These are phyloP conservation scores for Thelonectria discophora DNA, from an alignment of 2,329 filamentous ascomycete species.

Conservation along the genomic window DNA sequence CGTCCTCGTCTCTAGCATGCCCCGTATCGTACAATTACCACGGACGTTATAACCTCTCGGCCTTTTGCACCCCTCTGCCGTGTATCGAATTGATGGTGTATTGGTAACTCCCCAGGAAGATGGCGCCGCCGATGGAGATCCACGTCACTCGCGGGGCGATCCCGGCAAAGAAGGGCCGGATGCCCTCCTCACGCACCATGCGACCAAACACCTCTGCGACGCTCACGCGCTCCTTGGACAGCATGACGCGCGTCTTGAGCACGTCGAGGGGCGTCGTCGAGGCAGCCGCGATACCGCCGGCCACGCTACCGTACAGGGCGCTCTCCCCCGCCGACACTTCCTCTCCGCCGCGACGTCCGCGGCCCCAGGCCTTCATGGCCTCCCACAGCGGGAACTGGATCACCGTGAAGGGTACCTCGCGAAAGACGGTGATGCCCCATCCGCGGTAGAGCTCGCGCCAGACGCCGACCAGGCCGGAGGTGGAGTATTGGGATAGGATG, in stretches of 20 bases:
- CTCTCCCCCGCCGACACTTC: slow-evolving; percentile 78
- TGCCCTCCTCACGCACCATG: slow-evolving; percentile 72
- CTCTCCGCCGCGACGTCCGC: slow-evolving; percentile 49
- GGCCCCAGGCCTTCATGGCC: slow-evolving; percentile 79
- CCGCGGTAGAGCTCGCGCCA: slow-evolving; percentile 90
- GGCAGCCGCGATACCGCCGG: slow-evolving; percentile 86
- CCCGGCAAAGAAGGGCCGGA: slow-evolving; percentile 76
- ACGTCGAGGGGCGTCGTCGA: slow-evolving; percentile 95
- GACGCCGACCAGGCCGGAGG: slow-evolving; percentile 64
- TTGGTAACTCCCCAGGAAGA: slow-evolving; percentile 94
- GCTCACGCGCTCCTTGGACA: slow-evolving; percentile 74
- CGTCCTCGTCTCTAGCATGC: slow-evolving; percentile 13
- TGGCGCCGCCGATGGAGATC: slow-evolving; percentile 94
- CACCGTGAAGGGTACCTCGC: slow-evolving; percentile 96
- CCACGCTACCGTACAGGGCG: slow-evolving; percentile 82
- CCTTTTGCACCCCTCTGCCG: slow-evolving; percentile 15
- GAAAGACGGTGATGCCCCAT: slow-evolving; percentile 90
- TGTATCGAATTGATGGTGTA: slow-evolving; percentile 80
- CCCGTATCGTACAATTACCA: slow-evolving; percentile 32
- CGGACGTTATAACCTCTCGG: slow-evolving; percentile 5
- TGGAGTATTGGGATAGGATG: slow-evolving; percentile 66
- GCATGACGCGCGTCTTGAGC: slow-evolving; percentile 95
- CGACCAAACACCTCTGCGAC: slow-evolving; percentile 67
- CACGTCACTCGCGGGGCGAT: slow-evolving; percentile 86
- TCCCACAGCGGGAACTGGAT: slow-evolving; percentile 99